A percentile compares a stretch with the other conserved stretches of the same genome.
These are phyloP conservation scores for Balamuthia mandrillaris DNA, from an alignment of 208 protist species.

Conservation along the genomic window DNA sequence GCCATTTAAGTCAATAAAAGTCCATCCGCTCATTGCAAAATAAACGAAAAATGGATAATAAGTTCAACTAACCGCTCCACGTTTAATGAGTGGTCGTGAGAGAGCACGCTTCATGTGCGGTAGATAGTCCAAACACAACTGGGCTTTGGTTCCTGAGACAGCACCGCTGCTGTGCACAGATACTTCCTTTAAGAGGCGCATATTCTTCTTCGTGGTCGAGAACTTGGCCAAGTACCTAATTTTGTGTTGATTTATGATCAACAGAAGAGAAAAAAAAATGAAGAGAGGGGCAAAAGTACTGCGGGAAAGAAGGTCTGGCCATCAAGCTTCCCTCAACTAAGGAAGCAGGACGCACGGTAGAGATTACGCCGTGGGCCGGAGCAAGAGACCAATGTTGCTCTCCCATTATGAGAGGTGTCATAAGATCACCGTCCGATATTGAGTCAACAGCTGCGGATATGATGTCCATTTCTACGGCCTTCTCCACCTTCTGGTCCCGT, in stretches of 20 bases:
- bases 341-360: constrained; percentile 37
- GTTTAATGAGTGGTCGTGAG: constrained; percentile 12
- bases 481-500: background rate
- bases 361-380: constrained; percentile 34
- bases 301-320: no score
- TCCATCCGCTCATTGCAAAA: no score
- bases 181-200: constrained; percentile 47
- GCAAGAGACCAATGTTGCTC: constrained; percentile 44
- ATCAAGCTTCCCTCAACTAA: no score
- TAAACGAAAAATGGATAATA: no score
- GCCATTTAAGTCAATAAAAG: background rate
- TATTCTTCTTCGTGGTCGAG: constrained; percentile 41
- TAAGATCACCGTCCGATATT: constrained; percentile 49
- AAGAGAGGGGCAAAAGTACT: no score
- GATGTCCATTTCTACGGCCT: background rate
- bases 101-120: constrained; percentile 40
- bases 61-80: no score
- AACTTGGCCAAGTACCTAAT: constrained; percentile 54
- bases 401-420: constrained; percentile 25
- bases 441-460: constrained; percentile 41
- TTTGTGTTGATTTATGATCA: background rate
- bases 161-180: constrained; percentile 35
- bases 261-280: no score
- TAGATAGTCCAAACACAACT: constrained; percentile 25
- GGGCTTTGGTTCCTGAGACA: background rate